Evolutionary conservation across 371 early-diverging fungal species (phyloP), one percentile per base, ranked within the genome.

Genomic region (Actinomortierella wolfii): DNA sequence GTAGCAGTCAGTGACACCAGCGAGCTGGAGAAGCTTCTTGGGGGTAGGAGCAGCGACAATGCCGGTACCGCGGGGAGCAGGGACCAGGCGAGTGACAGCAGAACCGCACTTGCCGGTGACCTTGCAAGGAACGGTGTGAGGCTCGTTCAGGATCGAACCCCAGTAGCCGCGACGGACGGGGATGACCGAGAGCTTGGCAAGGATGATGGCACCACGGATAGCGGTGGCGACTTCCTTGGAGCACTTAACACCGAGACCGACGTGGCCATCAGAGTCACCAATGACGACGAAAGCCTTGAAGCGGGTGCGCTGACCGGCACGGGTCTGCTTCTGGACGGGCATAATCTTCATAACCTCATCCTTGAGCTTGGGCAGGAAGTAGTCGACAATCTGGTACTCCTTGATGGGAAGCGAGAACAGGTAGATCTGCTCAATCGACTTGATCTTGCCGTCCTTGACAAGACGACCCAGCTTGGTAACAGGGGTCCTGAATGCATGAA

Each of bases 321-420:
- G 94, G 76, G 99, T 99, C 86, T 99, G 99, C 92, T 99, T 99
- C 88, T 99, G 99, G 77, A 99, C 99, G 68, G 98, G 97, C 89
- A 97, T 98, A 80, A 98, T 96, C 89, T 97, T 96, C 92, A 99
- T 97, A 70, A 99, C 97, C 83, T 99, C 97, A 79, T 99, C 99
- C 92, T 96, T 97, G 68, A 99, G 89, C 67, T 91, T 93, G 69
- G 93, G 94, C 58, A 99, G 84, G 90, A 99, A 95, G 83, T 82
- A 85, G 83, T 99, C 99, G 67, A 99, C 92, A 61, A 99, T 97
- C 85, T 99, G 99, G 89, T 94, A 96, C 85, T 99, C 99, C 92
- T 98, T 97, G 89, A 99, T 95, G 64, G 95, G 95, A 67, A 97
- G 89, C 56, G 99, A 98, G 92, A 95, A 95, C 59, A 93, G 83